phyloP scores from a whole-genome alignment of 768 basidiomycete genomes.

The Pilatotrama ljubarskyi region DNA sequence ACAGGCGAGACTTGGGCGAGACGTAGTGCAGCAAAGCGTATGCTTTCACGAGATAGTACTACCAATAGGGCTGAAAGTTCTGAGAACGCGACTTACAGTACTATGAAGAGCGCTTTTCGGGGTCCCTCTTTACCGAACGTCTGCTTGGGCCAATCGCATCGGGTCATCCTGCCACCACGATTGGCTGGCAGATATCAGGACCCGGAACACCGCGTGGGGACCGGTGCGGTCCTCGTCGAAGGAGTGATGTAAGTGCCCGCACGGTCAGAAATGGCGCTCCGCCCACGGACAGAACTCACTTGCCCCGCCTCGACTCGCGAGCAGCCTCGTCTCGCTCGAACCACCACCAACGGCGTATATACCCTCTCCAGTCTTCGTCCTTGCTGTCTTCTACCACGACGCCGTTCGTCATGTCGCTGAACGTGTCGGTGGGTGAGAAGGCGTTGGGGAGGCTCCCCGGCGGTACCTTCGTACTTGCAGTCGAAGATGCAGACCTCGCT shows the following conservation, averaged over 20 bases:
- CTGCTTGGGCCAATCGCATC: neutral
- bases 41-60: too few relatives aligned
- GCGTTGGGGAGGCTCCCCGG: constrained; percentile 5
- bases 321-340: neutral
- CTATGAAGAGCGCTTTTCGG: neutral
- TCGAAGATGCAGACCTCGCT: constrained; percentile 2
- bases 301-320: neutral
- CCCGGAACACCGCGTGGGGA: neutral
- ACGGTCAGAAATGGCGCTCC: neutral
- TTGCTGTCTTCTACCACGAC: neutral
- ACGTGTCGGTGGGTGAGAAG: neutral
- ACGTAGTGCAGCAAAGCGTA: too few relatives aligned
- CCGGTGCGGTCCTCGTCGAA: constrained; percentile 7
- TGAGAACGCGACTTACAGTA: too few relatives aligned
- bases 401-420: neutral
- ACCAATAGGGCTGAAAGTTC: too few relatives aligned
- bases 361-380: neutral
- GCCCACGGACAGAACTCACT: neutral
- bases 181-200: neutral
- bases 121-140: neutral
- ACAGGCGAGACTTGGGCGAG: too few relatives aligned
- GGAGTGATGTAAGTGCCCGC: constrained; percentile 2
- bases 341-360: neutral
- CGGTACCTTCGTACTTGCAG: neutral
- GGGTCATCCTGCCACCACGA: neutral